These are phyloP conservation scores for Penicillium digitatum DNA, from an alignment of 2,329 filamentous ascomycete genomes.

Conservation along the genomic window DNA sequence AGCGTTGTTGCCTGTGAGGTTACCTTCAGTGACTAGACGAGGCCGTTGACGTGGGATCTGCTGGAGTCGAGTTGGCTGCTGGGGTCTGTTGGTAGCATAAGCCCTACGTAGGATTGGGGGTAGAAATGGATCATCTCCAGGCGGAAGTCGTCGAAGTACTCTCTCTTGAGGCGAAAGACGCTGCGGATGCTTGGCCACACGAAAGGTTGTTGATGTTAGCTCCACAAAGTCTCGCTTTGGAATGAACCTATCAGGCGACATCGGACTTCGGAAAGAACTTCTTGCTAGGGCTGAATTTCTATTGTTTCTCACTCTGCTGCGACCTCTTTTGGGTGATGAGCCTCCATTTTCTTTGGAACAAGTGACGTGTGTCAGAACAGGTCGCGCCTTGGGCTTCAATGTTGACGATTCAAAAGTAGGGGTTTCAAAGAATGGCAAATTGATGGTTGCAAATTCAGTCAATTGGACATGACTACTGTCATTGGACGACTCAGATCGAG, in stretches of 20 bases:
- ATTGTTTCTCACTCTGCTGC: slow-evolving; percentile 16
- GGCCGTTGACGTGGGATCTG: slow-evolving; percentile 32
- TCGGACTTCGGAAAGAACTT: slow-evolving; percentile 18
- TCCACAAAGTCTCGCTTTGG: slow-evolving; percentile 44
- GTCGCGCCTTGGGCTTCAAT: background rate
- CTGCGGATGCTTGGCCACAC: slow-evolving; percentile 48
- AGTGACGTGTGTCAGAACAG: background rate
- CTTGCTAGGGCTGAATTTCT: slow-evolving; percentile 9
- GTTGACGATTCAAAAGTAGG: slow-evolving; percentile 12
- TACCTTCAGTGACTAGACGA: slow-evolving; percentile 31
- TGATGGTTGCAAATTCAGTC: slow-evolving; percentile 18
- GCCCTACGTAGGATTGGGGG: slow-evolving; percentile 33
- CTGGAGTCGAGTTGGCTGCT: slow-evolving; percentile 14
- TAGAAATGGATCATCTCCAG: slow-evolving; percentile 52
- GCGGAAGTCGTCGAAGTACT: slow-evolving; percentile 42
- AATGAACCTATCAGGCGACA: slow-evolving; percentile 58
- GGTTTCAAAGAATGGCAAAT: slow-evolving; percentile 16
- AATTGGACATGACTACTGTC: slow-evolving; percentile 3
- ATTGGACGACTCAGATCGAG: slow-evolving; percentile 11
- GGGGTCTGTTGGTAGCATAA: slow-evolving; percentile 10
- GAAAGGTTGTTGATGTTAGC: slow-evolving; percentile 48
- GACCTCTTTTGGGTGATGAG: slow-evolving; percentile 12
- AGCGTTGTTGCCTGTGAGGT: slow-evolving; percentile 11
- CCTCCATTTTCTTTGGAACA: slow-evolving; percentile 14
- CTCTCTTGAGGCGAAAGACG: slow-evolving; percentile 48